Percentiles rank a stretch among this genome's conserved stretches.
Evolutionary conservation across 768 basidiomycete species (phyloP).

Genomic region (Suillus cothurnatus): DNA sequence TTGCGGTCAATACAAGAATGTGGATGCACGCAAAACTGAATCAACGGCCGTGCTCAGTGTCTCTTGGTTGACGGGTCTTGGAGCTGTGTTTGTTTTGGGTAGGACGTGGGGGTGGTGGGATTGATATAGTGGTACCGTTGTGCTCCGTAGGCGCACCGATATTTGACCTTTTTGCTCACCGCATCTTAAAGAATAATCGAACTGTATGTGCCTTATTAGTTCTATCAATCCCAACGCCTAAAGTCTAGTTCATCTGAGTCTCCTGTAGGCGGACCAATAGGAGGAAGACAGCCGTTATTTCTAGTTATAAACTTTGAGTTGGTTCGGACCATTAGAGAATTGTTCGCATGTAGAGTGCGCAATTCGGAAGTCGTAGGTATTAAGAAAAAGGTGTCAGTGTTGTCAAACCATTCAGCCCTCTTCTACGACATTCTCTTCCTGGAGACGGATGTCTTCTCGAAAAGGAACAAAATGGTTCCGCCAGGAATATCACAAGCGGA

Average conservation of each 20-base stretch:
- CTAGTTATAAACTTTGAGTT: neutral
- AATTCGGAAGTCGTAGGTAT: constrained; percentile 3
- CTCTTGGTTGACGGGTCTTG: neutral
- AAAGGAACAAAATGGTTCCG: constrained; percentile 76
- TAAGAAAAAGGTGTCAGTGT: neutral
- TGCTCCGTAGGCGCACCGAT: neutral
- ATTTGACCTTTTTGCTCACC: neutral
- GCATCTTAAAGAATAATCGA: neutral
- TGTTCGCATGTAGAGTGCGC: neutral
- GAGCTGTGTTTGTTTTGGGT: constrained; percentile 9
- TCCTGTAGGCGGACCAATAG: neutral
- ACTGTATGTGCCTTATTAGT: neutral
- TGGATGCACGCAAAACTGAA: neutral
- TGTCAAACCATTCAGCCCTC: neutral
- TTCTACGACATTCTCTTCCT: constrained; percentile 17
- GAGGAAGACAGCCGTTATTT: neutral
- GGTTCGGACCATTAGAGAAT: neutral
- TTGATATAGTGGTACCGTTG: neutral
- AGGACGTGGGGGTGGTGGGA: constrained; percentile 8
- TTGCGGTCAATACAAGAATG: neutral
- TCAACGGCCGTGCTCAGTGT: neutral
- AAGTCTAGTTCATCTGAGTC: neutral
- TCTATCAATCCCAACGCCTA: neutral
- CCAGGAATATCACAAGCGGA: constrained; percentile 56
- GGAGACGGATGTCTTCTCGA: constrained; percentile 55